Conservation (phyloP, 1,284 basidiomycete species). For the Microbotryum intermedium region DNA sequence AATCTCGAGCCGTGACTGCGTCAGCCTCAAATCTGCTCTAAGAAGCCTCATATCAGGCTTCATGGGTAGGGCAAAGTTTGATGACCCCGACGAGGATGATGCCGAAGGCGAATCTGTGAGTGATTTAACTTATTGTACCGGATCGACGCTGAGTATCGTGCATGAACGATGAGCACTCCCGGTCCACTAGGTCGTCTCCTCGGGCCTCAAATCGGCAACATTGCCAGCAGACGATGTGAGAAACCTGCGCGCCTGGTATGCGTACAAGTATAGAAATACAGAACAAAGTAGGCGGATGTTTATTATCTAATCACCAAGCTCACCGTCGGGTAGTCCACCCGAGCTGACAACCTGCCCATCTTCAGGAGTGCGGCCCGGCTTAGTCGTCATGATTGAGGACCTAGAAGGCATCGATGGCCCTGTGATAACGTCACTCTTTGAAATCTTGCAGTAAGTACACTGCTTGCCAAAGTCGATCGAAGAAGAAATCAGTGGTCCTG, state of each 20-base stretch:
- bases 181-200: neutral
- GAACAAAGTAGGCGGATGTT: no score
- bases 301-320: no score
- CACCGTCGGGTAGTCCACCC: no score
- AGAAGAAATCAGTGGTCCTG: neutral
- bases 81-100: slow-evolving; percentile 15
- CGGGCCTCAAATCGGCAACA: slow-evolving; percentile 9
- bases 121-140: neutral
- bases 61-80: slow-evolving; percentile 7
- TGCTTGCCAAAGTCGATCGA: neutral
- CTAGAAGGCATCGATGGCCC: slow-evolving; percentile 22
- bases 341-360: no score
- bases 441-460: neutral
- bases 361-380: neutral
- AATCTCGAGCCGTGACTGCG: slow-evolving; percentile 21
- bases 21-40: slow-evolving; percentile 24
- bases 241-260: slow-evolving; percentile 25
- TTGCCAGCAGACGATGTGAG: slow-evolving; percentile 23
- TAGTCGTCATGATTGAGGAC: slow-evolving; percentile 24
- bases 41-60: slow-evolving; percentile 20
- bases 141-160: neutral
- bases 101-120: slow-evolving; percentile 12
- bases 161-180: neutral
- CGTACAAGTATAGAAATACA: slow-evolving; percentile 5
- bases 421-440: neutral